Evolutionary conservation across 345 rosid genomes (phyloP), one percentile per base, ranked within the genome.

Genomic region (Camelina hispida): DNA sequence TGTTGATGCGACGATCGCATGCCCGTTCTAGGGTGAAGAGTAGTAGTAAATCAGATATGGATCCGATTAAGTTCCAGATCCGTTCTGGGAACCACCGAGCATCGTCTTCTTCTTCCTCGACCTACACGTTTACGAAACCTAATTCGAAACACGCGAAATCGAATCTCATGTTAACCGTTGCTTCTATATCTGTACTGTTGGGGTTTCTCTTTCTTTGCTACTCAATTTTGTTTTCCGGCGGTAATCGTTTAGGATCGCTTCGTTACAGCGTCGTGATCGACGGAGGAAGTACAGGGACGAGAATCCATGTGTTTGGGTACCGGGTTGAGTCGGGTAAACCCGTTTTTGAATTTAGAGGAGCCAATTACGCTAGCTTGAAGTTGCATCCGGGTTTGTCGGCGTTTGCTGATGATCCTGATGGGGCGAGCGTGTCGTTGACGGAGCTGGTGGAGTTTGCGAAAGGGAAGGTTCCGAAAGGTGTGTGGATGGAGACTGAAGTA

Each of bases 1-100:
- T 74, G 83, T 94, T 89, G 95, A 89, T 94, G 96, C 97, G 88
- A 84, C 87, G 91, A 63, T 76, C 86, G 81, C 90, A 86, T 85
- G 84, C 87, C 82, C 91, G 86, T 71, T 74, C 61, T 43, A 87
- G 83, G 84, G 80, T 79, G 70, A 75, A 88, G 55, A 71, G 51
- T 62, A 68, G 16, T 58, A 68, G 16, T 46, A 54, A 71, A 28
- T 30, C 70, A 9, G 58, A 57, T 10, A 91, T 93, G 98, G 98
- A 91, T 65, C 85, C 89, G 28, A 44, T 85, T 71, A 91, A 86
- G 82, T 79, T 81, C 78, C 93, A 82, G 9, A 81, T 74, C 79
- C 86, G 93, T 76, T 74, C 90, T 51, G 76, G 73, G 0, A 71
- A 43, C 30, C 66, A 43, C 30, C 66, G 60, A 25, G 15, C 80